A percentile compares a stretch with the other conserved stretches of the same genome.
These are phyloP conservation scores for Datura wrightii DNA, from an alignment of 257 asterid species.

Conservation along the genomic window DNA sequence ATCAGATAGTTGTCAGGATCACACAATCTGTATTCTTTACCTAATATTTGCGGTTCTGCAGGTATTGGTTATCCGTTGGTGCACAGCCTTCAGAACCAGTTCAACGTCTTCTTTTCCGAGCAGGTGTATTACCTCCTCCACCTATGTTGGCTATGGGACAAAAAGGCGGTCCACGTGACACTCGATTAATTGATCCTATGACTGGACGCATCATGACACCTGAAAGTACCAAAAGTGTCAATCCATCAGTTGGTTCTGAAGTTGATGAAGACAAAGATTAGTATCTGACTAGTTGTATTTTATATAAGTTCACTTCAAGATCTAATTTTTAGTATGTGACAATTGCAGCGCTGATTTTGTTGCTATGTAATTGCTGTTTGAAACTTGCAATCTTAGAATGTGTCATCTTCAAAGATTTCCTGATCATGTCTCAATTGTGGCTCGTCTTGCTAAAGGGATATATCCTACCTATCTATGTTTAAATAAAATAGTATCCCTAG, in stretches of 20 bases:
- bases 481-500: background rate
- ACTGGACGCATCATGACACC: conserved; percentile 65
- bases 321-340: background rate
- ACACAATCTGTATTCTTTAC: background rate
- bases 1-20: background rate
- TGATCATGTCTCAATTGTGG: conserved; percentile 6
- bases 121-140: conserved; percentile 89
- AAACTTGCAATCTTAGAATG: background rate
- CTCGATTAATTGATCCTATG: conserved; percentile 75
- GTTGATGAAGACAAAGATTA: conserved; percentile 40
- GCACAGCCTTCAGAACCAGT: conserved; percentile 96
- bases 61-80: conserved; percentile 97
- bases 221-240: conserved; percentile 35
- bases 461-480: background rate
- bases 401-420: background rate
- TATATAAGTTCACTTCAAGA: background rate
- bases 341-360: conserved; percentile 2
- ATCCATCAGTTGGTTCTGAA: conserved; percentile 35
- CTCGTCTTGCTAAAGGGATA: background rate
- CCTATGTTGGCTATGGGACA: conserved; percentile 93
- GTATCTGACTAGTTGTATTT: background rate
- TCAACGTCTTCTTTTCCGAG: conserved; percentile 84
- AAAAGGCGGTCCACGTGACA: conserved; percentile 91
- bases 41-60: conserved; percentile 36
- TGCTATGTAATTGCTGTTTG: background rate